phyloP scores from a whole-genome alignment of 2,329 filamentous ascomycete genomes.

The Fusarium camptoceras region DNA sequence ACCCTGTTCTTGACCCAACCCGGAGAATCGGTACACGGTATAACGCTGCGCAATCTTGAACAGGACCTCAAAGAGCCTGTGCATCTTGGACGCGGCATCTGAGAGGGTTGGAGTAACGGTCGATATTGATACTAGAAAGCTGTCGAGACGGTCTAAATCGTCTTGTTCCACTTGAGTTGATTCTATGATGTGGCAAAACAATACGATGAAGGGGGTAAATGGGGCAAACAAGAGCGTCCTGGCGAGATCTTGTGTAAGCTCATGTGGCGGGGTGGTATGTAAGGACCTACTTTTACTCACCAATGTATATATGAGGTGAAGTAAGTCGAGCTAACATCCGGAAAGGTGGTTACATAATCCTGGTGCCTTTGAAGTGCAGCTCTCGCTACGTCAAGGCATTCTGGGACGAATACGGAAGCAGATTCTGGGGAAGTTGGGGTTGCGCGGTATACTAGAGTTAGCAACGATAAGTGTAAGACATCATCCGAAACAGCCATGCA shows the following conservation, averaged over 20 bases:
- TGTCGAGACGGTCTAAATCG: constrained; percentile 1
- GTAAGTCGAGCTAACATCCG: background rate
- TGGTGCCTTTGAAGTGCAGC: constrained; percentile 5
- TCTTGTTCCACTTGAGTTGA: background rate
- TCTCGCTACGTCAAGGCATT: constrained; percentile 12
- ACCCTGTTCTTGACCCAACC: background rate
- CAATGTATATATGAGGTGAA: background rate
- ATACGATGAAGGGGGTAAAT: constrained; percentile 15
- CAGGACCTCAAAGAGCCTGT: constrained; percentile 2
- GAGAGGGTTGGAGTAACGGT: background rate
- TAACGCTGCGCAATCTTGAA: constrained; percentile 1
- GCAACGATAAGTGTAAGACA: constrained; percentile 16
- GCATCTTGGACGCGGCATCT: constrained; percentile 10
- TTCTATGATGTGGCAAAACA: constrained; percentile 13
- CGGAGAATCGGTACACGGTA: background rate
- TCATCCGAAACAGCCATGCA: constrained; percentile 12
- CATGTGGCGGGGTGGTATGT: background rate
- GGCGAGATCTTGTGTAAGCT: background rate
- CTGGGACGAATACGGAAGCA: background rate
- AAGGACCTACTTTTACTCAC: too few relatives aligned
- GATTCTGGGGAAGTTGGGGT: background rate
- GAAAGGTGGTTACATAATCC: background rate
- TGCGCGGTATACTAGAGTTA: constrained; percentile 20
- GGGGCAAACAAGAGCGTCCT: constrained; percentile 17
- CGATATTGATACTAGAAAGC: constrained; percentile 1